These are phyloP conservation scores for Chalciporus sp. DNA, from an alignment of 1,284 basidiomycete species.

Conservation along the genomic window DNA sequence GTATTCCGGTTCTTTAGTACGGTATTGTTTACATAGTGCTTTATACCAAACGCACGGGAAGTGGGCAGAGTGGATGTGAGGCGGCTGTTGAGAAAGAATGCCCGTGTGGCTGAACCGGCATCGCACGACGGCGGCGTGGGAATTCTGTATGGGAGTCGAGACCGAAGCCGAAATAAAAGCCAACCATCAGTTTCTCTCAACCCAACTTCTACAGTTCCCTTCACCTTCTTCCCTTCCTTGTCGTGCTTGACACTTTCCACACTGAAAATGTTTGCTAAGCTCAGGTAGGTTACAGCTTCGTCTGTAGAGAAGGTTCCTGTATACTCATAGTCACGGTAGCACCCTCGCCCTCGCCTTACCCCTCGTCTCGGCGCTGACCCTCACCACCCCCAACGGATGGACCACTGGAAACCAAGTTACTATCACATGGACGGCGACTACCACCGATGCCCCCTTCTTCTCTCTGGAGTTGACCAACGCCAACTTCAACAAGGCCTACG, in stretches of 20 bases:
- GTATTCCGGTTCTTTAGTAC: background rate
- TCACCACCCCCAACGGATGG: slow-evolving; percentile 42
- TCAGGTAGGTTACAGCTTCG: slow-evolving; percentile 31
- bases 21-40: background rate
- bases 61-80: background rate
- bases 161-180: slow-evolving; percentile 23
- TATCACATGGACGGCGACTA: slow-evolving; percentile 48
- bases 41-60: slow-evolving; percentile 2
- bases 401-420: slow-evolving; percentile 40
- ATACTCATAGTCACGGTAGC: slow-evolving; percentile 29
- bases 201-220: slow-evolving; percentile 18
- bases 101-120: slow-evolving; percentile 20
- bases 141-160: slow-evolving; percentile 20
- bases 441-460: slow-evolving; percentile 45
- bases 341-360: slow-evolving; percentile 48
- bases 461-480: slow-evolving; percentile 48
- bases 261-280: slow-evolving; percentile 39
- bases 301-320: background rate
- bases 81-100: slow-evolving; percentile 6
- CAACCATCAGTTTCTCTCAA: background rate
- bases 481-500: slow-evolving; percentile 56
- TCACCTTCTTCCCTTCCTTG: slow-evolving; percentile 1
- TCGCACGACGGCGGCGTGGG: slow-evolving; percentile 24
- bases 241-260: slow-evolving; percentile 9
- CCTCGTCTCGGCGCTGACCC: slow-evolving; percentile 49